Percentiles rank a stretch among this genome's conserved stretches.
These are phyloP conservation scores for Auriculariales sp. DNA, from an alignment of 768 basidiomycete genomes.

Conservation along the genomic window DNA sequence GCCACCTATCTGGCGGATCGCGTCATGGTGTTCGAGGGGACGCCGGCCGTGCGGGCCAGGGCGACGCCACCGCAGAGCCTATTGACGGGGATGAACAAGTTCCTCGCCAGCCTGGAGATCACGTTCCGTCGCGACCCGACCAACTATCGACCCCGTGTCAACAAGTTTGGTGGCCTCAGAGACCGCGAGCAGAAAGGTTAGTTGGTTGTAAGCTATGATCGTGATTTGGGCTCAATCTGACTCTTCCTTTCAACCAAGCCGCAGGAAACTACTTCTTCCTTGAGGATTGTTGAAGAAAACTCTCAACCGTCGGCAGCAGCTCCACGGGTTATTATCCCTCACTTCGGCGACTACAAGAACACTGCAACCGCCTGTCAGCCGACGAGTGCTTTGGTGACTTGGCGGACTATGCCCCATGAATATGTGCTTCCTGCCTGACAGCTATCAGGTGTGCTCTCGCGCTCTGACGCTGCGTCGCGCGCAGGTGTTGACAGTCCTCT, in stretches of 20 bases:
- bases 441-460: too few species aligned
- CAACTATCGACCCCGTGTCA: slow-evolving; percentile 79
- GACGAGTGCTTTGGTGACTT: too few species aligned
- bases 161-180: slow-evolving; percentile 74
- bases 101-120: slow-evolving; percentile 89
- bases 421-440: too few species aligned
- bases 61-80: slow-evolving; percentile 94
- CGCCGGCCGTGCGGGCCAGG: slow-evolving; percentile 76
- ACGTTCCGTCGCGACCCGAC: slow-evolving; percentile 98
- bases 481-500: too few species aligned
- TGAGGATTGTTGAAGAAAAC: too few species aligned
- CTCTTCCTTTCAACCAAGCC: slow-evolving; percentile 30
- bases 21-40: slow-evolving; percentile 82
- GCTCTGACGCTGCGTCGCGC: too few species aligned
- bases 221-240: slow-evolving; percentile 5
- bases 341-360: too few species aligned
- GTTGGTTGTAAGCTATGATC: slow-evolving; percentile 11
- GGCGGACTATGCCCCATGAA: too few species aligned
- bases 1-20: slow-evolving; percentile 98
- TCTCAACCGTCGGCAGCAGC: too few species aligned
- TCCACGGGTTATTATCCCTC: too few species aligned
- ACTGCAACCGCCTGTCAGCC: too few species aligned
- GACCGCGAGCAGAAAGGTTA: slow-evolving; percentile 77
- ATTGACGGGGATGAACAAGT: slow-evolving; percentile 94
- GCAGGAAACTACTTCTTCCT: slow-evolving; percentile 89